Conservation (phyloP, 768 basidiomycete genomes). For the Pholiota conissans region DNA sequence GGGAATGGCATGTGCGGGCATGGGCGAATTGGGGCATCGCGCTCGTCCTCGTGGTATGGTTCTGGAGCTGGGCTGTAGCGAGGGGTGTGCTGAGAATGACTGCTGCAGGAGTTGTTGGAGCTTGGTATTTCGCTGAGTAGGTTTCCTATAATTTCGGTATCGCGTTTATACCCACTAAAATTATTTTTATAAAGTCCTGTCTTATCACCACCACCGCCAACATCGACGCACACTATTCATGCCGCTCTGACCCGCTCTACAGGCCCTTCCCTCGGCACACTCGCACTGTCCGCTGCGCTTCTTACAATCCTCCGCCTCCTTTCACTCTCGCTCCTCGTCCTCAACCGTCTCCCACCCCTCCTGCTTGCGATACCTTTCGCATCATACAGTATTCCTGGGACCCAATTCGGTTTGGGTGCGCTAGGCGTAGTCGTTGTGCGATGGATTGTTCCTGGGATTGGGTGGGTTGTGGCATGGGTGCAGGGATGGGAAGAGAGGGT, state of each 20-base stretch:
- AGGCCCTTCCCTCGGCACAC: constrained; percentile 79
- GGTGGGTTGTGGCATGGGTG: constrained; percentile 52
- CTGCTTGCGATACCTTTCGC: constrained; percentile 29
- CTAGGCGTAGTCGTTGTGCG: constrained; percentile 39
- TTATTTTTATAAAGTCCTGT: constrained; percentile 27
- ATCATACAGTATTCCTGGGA: not conserved
- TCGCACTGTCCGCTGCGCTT: constrained; percentile 75
- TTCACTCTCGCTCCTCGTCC: constrained; percentile 44
- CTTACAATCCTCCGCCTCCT: constrained; percentile 70
- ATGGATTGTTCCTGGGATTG: constrained; percentile 44
- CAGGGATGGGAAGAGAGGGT: constrained; percentile 55
- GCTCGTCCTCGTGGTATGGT: constrained; percentile 60
- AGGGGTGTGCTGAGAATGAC: constrained; percentile 77
- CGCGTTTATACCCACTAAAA: too few species aligned
- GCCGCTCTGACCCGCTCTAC: constrained; percentile 78
- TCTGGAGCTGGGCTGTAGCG: constrained; percentile 79
- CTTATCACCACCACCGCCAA: constrained; percentile 44
- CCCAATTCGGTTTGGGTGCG: constrained; percentile 11
- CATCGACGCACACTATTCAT: constrained; percentile 72
- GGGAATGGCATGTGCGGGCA: constrained; percentile 40
- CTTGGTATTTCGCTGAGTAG: constrained; percentile 82
- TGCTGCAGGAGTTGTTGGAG: constrained; percentile 81
- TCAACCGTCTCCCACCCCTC: constrained; percentile 57
- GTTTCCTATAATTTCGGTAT: too few species aligned
- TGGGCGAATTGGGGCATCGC: constrained; percentile 45